Conservation (phyloP, 805 yeast genomes). For the Ogataea pignaliae region DNA sequence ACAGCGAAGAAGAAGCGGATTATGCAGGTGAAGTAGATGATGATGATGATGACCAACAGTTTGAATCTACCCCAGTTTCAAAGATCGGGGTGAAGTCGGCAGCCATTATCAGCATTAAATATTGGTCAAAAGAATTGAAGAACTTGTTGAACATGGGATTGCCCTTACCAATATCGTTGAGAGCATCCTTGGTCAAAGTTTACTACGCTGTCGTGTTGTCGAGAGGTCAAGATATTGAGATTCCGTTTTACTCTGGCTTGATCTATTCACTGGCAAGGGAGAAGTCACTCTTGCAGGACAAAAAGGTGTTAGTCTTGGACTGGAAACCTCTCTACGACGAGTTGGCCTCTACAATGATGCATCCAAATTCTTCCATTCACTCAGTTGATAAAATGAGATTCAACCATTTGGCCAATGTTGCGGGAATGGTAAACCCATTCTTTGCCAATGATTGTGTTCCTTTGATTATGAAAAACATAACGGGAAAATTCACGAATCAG, state of each 20-base stretch:
- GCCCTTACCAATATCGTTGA: conserved; percentile 65
- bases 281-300: conserved; percentile 33
- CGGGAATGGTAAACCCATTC: conserved; percentile 50
- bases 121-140: conserved; percentile 83
- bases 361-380: conserved; percentile 46
- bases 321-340: conserved; percentile 45
- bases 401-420: conserved; percentile 45
- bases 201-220: conserved; percentile 69
- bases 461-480: conserved; percentile 44
- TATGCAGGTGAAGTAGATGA: conserved; percentile 34
- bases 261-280: conserved; percentile 56
- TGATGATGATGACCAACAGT: conserved; percentile 38
- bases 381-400: conserved; percentile 46
- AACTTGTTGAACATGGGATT: conserved; percentile 76
- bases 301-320: conserved; percentile 40
- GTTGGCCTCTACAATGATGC: conserved; percentile 35
- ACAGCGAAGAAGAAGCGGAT: conserved; percentile 33
- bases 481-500: conserved; percentile 48
- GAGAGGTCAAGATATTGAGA: conserved; percentile 63
- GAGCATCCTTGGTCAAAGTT: conserved; percentile 59
- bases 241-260: conserved; percentile 56
- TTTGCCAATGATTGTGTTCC: conserved; percentile 47
- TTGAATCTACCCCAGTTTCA: conserved; percentile 45
- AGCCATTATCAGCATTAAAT: conserved; percentile 67
- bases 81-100: conserved; percentile 64